Percentiles rank a stretch among this genome's conserved stretches.
These are phyloP conservation scores for Suillus subluteus DNA, from an alignment of 768 basidiomycete species.

Conservation along the genomic window DNA sequence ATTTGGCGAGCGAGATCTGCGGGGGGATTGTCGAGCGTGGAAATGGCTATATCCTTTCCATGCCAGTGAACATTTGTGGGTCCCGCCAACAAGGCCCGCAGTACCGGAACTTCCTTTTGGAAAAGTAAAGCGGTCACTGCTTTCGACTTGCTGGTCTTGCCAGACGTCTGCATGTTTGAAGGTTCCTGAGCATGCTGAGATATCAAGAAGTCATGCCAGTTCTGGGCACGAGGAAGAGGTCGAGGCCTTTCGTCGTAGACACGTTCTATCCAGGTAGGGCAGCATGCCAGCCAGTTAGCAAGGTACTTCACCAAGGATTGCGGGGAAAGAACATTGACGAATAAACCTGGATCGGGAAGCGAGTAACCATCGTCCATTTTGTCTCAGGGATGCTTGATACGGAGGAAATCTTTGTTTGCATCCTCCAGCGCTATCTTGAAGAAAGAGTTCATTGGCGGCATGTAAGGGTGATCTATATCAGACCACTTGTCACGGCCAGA, in stretches of 20 bases:
- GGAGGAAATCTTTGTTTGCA: neutral
- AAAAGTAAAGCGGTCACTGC: neutral
- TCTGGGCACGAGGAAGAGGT: neutral
- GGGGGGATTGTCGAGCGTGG: neutral
- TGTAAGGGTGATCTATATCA: conserved; percentile 1
- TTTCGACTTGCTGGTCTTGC: conserved; percentile 2
- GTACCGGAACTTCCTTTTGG: neutral
- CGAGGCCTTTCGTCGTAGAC: neutral
- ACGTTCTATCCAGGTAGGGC: neutral
- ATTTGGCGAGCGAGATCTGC: neutral
- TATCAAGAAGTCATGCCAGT: neutral
- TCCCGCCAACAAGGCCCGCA: neutral
- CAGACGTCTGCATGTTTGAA: neutral
- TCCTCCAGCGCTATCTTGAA: neutral
- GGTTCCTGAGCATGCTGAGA: neutral
- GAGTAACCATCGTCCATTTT: neutral
- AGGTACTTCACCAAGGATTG: neutral
- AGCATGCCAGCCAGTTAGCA: neutral
- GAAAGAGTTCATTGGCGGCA: neutral
- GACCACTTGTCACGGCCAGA: conserved; percentile 4
- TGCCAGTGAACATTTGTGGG: neutral
- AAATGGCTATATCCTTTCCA: neutral
- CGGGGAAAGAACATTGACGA: neutral
- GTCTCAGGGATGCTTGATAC: neutral
- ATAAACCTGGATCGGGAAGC: neutral